Evolutionary conservation across 202 grass and related monocot genomes (phyloP), one percentile per base, ranked within the genome.

Genomic region (Cymbopogon flexuosus): DNA sequence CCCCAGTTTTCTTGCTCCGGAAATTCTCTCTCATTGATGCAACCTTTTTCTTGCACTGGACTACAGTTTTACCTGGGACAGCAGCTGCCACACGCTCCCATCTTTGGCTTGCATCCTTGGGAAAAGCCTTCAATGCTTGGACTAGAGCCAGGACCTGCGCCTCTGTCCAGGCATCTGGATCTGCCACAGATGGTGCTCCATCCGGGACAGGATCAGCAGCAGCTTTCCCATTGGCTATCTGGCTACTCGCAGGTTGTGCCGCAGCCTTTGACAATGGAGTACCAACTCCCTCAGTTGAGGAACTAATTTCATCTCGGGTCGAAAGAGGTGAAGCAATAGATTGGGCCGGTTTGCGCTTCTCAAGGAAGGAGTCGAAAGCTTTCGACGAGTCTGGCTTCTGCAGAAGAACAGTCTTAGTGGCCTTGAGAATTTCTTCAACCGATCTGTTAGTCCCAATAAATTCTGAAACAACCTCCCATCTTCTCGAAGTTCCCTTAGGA

Each of bases 31-130:
- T 94, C 95, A 98, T 98, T 29, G 80, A 52, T 0, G 87, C n/a
- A 87, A 98, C 90, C 80, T 98, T 98, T 81, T 93, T 98, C 85
- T 89, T 98, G 84, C 95, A 98, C 65, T 98, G 95, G 72, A 93
- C 52, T 70, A 98, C 45, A 11, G 95, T 98, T 89, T 95, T 98
- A 29, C 95, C 95, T 9, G 92, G 95, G 33, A 98, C 95, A 67
- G 95, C 88, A 73, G 95, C 86, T 77, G 95, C 81, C n/a, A 98
- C 95, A 51, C 95, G 88, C 83, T 98, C 95, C 95, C 95, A 98
- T 58, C 95, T 91, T 85, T 98, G 95, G 79, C 46, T 93, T 35
- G 72, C 90, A 67, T 98, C 95, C 84, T 98, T 98, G 8, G 95
- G 92, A 31, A 98, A 98, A 23, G 95, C 77, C 79, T 93, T 98